Base-by-base conservation (phyloP, 768 basidiomycete genomes). In the Termitomyces bulborhizus region DNA sequence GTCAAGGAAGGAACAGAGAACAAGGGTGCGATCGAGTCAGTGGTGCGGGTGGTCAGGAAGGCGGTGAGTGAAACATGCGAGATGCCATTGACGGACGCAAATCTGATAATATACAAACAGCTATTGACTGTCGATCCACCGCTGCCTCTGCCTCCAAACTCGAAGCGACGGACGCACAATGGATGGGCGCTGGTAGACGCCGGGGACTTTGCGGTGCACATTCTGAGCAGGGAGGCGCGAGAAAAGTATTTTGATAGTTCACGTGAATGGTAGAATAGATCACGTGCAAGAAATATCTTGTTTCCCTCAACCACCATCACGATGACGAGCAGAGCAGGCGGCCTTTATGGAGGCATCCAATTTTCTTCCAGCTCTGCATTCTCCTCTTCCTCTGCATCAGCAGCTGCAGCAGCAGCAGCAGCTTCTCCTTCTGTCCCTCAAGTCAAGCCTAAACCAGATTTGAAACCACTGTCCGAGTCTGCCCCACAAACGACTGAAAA, bases 111-210 rank as follows among this genome's bases (percentile, higher is more conserved):
- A 53, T 18, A 39, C 21, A 32, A 32, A 15, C 50, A 90, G 89
- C 71, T 91, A 16, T 69, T 88, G 51, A 74, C 72, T 26, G 68
- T 74, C 56, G 69, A 79, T 12, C 86, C 88, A 1, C 82, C 84
- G 9, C 62, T 90, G 31, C 65, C 73, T 13, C 71, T 91, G 12
- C 82, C 86, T 3, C 79, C 81, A 18, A 90, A 88, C 56, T 73
- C 79, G 31, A 83, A 82, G 64, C 78, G 79, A 34, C 73, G 78
- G 29, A 75, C 76, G 55, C 77, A 80, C 59, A 84, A 85, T 51
- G 88, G 87, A 26, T 93, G 90, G 91, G 86, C 85, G 3, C 83
- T 93, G 83, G 72, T 93, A 46, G 90, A 93, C 65, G 87, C 82
- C 6, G 90, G 90, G 31, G 77, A 82, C 45, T 88, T 90, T 74